These are phyloP conservation scores for Debaryomyces subglobosus DNA, from an alignment of 1,139 yeast genomes.

Conservation along the genomic window DNA sequence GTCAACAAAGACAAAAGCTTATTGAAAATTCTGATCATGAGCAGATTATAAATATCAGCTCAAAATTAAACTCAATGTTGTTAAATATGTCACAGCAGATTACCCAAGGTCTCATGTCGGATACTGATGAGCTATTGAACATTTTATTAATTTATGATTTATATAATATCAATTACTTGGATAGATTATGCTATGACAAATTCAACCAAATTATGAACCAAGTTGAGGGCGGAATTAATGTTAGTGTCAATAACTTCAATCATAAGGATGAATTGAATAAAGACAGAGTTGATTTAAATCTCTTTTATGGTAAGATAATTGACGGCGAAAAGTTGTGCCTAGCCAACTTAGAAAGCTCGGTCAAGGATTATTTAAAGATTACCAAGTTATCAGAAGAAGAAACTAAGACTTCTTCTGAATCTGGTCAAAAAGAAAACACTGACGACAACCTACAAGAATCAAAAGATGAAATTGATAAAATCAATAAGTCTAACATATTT, in stretches of 20 bases:
- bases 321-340: constrained; percentile 90
- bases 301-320: constrained; percentile 73
- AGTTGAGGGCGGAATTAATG: constrained; percentile 85
- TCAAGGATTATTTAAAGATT: constrained; percentile 46
- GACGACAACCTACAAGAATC: background rate
- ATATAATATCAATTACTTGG: constrained; percentile 67
- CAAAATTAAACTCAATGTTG: constrained; percentile 39
- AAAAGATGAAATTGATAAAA: constrained; percentile 18
- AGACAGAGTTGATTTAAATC: constrained; percentile 53
- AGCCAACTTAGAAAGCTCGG: constrained; percentile 81
- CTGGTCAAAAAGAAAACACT: constrained; percentile 25
- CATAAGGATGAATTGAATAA: constrained; percentile 32
- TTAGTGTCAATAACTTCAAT: constrained; percentile 56
- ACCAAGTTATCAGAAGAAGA: constrained; percentile 19
- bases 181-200: constrained; percentile 63
- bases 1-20: constrained; percentile 44
- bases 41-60: constrained; percentile 32
- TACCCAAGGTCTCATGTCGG: constrained; percentile 67
- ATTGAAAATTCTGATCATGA: constrained; percentile 31
- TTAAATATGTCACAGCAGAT: constrained; percentile 45
- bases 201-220: constrained; percentile 87
- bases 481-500: constrained; percentile 66
- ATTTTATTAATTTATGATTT: constrained; percentile 74
- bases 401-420: constrained; percentile 16
- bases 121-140: constrained; percentile 57